These are phyloP conservation scores for Fraxinus anomala DNA, from an alignment of 257 asterid genomes.

Conservation along the genomic window DNA sequence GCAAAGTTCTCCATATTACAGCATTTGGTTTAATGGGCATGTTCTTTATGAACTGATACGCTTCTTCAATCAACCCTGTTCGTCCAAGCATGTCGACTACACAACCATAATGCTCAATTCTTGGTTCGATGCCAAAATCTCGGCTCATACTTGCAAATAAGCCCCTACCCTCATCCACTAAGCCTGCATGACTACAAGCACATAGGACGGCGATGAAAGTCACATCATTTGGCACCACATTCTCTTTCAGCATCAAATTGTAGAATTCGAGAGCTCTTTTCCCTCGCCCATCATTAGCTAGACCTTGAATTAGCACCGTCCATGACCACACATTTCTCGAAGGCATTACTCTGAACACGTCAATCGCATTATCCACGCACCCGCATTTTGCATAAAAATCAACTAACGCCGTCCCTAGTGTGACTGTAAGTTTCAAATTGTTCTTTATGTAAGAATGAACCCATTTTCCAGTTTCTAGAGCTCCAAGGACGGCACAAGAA, in stretches of 20 bases:
- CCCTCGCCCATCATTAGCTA: conserved; percentile 49
- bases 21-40: conserved; percentile 52
- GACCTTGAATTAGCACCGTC: conserved; percentile 55
- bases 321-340: conserved; percentile 43
- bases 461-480: conserved; percentile 50
- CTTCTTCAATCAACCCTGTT: conserved; percentile 44
- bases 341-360: conserved; percentile 38
- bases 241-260: conserved; percentile 39
- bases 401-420: conserved; percentile 42
- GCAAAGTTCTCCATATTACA: conserved; percentile 49
- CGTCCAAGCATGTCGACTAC: conserved; percentile 56
- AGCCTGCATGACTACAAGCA: conserved; percentile 52
- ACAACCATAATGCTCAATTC: conserved; percentile 51
- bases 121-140: conserved; percentile 46
- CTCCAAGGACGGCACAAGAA: conserved; percentile 55
- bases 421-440: conserved; percentile 36
- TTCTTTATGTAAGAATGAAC: conserved; percentile 41
- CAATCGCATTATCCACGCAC: conserved; percentile 36
- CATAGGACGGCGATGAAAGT: conserved; percentile 47
- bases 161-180: conserved; percentile 39
- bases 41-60: conserved; percentile 39
- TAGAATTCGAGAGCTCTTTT: conserved; percentile 35
- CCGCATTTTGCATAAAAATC: conserved; percentile 60
- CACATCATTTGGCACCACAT: conserved; percentile 41
- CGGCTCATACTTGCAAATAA: conserved; percentile 38